Evolutionary conservation across 495 filamentous ascomycete genomes (phyloP), one percentile per base, ranked within the genome.

Genomic region (Bombardia bombarda): DNA sequence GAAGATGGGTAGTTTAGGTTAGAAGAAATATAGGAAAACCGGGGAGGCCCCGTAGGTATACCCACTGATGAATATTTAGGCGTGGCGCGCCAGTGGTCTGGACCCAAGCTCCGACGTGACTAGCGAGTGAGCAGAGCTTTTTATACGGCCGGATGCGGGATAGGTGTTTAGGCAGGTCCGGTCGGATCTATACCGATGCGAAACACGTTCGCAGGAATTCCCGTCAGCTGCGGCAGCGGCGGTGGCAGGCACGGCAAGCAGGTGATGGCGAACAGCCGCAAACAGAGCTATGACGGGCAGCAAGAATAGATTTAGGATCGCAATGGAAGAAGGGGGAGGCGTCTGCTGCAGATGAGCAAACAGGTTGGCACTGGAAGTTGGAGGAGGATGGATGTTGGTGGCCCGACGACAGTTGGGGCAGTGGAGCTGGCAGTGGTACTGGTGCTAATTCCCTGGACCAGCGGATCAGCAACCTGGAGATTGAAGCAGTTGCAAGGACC

Each of bases 301-400:
- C n/a, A n/a, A n/a, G n/a, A n/a, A n/a, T n/a, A n/a, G n/a, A n/a
- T n/a, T n/a, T n/a, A n/a, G n/a, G n/a, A n/a, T n/a, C n/a, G n/a
- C n/a, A n/a, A n/a, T n/a, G n/a, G 32, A 10, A n/a, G 46, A 54
- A 55, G 52, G 52, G 47, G 52, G 52, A 51, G 47, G 52, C 47
- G 47, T 14, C 51, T 51, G 52, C 38, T 41, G 52, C 52, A 51
- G 45, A 45, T 33, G 42, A 20, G n/a, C n/a, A n/a, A 5, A 35
- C 20, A 46, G 38, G 47, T 43, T 31, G 40, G 35, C n/a, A n/a
- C n/a, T 28, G 32, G 28, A 30, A 34, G 37, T 20, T 41, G 30
- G 20, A 20, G 23, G 7, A 24, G 17, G 32, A 25, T 12, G 35
- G 19, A 5, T 38, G 23, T 28, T 33, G 32, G 32, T 45, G 43